Evolutionary conservation across 176 grass and related monocot genomes (phyloP).

Genomic region (Oryza brachyantha): DNA sequence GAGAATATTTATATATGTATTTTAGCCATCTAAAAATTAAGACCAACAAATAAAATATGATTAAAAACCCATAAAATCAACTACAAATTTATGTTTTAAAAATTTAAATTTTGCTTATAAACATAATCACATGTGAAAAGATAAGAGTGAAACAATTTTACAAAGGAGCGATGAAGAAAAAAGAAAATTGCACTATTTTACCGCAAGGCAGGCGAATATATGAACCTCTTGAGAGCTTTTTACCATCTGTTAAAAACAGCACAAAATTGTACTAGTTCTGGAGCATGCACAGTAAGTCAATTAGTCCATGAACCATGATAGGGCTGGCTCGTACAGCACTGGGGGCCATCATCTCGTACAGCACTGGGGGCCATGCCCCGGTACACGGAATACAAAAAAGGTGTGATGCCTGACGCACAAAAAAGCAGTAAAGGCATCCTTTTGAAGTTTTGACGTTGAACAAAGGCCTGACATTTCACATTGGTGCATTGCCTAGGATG

Average conservation of each 20-base stretch:
- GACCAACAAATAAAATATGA: too few species aligned
- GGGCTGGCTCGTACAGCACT: neutral
- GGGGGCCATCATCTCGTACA: slow-evolving; percentile 32
- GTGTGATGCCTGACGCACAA: slow-evolving; percentile 17
- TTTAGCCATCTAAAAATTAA: too few species aligned
- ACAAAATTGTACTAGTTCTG: neutral
- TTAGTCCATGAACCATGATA: neutral
- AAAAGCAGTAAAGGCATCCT: slow-evolving; percentile 30
- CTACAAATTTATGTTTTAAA: too few species aligned
- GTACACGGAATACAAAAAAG: neutral
- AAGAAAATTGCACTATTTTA: too few species aligned
- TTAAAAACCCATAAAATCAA: too few species aligned
- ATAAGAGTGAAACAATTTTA: too few species aligned
- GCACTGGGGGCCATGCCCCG: slow-evolving; percentile 9
- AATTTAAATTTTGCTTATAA: too few species aligned
- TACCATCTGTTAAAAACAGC: neutral
- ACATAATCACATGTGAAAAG: too few species aligned
- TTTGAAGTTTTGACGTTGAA: neutral
- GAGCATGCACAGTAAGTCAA: neutral
- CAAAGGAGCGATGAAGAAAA: too few species aligned
- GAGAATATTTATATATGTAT: too few species aligned
- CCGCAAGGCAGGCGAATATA: too few species aligned
- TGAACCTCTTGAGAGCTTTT: too few species aligned
- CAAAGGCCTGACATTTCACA: neutral
- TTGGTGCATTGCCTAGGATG: neutral